These are phyloP conservation scores for Claviceps fusiformis DNA, from an alignment of 2,329 filamentous ascomycete species.

Conservation along the genomic window DNA sequence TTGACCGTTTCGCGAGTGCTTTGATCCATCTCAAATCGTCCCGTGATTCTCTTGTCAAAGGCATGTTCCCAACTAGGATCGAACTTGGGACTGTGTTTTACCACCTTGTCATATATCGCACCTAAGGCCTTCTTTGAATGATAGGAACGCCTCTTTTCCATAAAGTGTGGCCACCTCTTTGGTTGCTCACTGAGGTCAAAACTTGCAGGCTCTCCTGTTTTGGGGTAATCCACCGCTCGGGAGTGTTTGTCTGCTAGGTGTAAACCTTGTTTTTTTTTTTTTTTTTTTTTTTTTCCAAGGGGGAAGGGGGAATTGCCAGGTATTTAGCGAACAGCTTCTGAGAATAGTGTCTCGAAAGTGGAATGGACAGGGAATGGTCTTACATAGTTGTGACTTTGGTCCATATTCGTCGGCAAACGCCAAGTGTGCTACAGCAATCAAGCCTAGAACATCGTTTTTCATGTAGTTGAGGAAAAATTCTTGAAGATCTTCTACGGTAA, in stretches of 20 bases:
- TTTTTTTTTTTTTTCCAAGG: slow-evolving; percentile 18
- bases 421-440: slow-evolving; percentile 72
- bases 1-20: slow-evolving; percentile 43
- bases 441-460: slow-evolving; percentile 71
- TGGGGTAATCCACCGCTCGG: slow-evolving; percentile 84
- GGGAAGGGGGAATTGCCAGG: background rate
- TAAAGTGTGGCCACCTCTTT: slow-evolving; percentile 67
- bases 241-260: slow-evolving; percentile 72
- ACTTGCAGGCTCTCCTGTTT: slow-evolving; percentile 66
- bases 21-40: slow-evolving; percentile 42
- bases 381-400: slow-evolving; percentile 55
- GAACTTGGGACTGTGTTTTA: slow-evolving; percentile 45
- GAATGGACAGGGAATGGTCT: slow-evolving; percentile 13
- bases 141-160: slow-evolving; percentile 59
- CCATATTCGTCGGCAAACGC: slow-evolving; percentile 60
- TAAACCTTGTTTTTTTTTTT: slow-evolving; percentile 35
- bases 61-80: slow-evolving; percentile 53
- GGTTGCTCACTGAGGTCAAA: slow-evolving; percentile 51
- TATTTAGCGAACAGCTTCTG: background rate
- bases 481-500: slow-evolving; percentile 60
- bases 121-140: slow-evolving; percentile 61
- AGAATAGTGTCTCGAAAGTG: background rate
- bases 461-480: slow-evolving; percentile 86
- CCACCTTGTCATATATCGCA: slow-evolving; percentile 65
- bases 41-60: slow-evolving; percentile 66